Base-by-base conservation (phyloP, 1,284 basidiomycete genomes). In the Pyrrhoderma noxium region DNA sequence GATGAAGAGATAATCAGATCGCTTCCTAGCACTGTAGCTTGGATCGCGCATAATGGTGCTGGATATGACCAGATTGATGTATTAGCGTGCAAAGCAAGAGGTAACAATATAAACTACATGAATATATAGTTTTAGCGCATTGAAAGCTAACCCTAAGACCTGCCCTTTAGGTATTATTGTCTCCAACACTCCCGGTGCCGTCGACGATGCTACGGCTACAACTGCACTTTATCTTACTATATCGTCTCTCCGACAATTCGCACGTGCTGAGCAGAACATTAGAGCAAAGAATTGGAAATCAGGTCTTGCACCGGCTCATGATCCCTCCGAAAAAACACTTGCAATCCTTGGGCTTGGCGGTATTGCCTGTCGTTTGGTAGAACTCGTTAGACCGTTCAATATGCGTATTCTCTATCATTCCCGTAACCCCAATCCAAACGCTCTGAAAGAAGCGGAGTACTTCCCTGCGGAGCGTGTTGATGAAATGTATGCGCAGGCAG, bases 41-140 rank as follows among this genome's bases (percentile, higher is more conserved):
- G 88, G 81, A 90, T 95, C 59, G 87, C 85, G 1, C 90, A 93
- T 66, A 93, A 93, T 57, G 92, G 92, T n/a, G 91, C 92, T 0
- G 92, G 93, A 2, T 94, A 94, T 63, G 89, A 92, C 65, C 81
- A 86, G 58, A 85, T 94, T 59, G 86, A 93, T 63, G 78, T 93
- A 3, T 65, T 67, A 1, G 86, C 85, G 3, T 86, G 84, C 65
- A 86, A 80, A 60, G 77, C 75, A 13, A 77, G 76, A 65, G 85
- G 84, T 85, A 58, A 51, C 57, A 3, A 21, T 31, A 9, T 25
- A 43, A 45, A n/a, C 16, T 11, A 11, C 43, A 18, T 40, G 5
- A 31, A 31, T 11, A 5, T 11, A 31, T 36, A 31, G 41, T 56
- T 49, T 19, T n/a, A 21, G 22, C 11, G 11, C 27, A 11, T 31